Evolutionary conservation across 805 yeast species (phyloP).

Genomic region (Pichia ethanolica): DNA sequence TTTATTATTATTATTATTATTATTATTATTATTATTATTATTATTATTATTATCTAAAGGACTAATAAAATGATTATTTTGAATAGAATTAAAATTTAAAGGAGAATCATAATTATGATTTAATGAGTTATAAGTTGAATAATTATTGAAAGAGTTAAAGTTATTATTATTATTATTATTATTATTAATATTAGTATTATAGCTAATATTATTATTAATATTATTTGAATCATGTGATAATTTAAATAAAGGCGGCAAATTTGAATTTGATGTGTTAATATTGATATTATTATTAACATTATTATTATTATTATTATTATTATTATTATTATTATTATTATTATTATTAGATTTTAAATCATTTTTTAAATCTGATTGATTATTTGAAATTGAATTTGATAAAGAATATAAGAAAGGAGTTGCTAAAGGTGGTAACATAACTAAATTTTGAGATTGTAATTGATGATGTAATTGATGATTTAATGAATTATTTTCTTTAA

Average conservation of each 20-base stretch:
- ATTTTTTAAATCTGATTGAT: too few species aligned
- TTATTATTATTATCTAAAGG: neutral
- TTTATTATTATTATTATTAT: neutral
- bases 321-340: neutral
- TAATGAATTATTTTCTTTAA: neutral
- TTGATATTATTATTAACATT: neutral
- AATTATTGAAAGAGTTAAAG: neutral
- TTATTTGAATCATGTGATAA: neutral
- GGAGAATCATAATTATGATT: neutral
- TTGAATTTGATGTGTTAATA: neutral
- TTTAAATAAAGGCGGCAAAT: neutral
- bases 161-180: conserved; percentile 1
- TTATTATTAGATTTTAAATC: neutral
- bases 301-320: neutral
- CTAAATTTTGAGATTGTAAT: neutral
- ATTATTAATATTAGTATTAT: neutral
- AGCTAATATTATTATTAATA: neutral
- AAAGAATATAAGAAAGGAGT: neutral
- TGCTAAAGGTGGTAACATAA: conserved; percentile 2
- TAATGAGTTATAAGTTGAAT: neutral
- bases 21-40: neutral
- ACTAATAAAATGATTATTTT: neutral
- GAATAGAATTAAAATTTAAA: neutral
- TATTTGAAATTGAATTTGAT: neutral
- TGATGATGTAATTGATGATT: neutral